phyloP scores from a whole-genome alignment of 129 eudicot genomes.

The Flaveria trinervia region DNA sequence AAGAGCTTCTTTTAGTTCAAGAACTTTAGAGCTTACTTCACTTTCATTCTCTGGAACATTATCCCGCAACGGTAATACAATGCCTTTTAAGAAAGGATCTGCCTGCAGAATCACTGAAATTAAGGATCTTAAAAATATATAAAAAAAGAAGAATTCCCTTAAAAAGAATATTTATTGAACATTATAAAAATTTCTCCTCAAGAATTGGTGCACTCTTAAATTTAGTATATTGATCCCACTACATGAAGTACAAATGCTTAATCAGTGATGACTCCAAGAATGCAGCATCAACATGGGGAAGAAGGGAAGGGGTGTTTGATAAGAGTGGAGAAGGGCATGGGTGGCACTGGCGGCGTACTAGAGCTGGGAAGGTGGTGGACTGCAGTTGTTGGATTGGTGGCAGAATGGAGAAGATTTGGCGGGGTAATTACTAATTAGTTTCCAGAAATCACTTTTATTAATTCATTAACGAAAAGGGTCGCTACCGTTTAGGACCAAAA shows the following conservation, averaged over 20 bases:
- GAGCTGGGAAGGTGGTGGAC: neutral
- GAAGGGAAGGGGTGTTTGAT: too few relatives aligned
- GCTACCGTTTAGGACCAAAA: neutral
- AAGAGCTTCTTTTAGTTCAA: slow-evolving; percentile 57
- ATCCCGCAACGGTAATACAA: slow-evolving; percentile 63
- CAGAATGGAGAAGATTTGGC: neutral
- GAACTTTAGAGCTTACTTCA: slow-evolving; percentile 47
- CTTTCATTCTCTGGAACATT: slow-evolving; percentile 33
- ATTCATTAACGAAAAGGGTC: too few relatives aligned
- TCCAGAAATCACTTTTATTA: too few relatives aligned
- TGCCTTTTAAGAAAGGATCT: slow-evolving; percentile 68
- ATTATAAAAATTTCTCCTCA: too few relatives aligned
- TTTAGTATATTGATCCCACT: too few relatives aligned
- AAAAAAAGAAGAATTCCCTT: neutral
- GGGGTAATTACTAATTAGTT: neutral
- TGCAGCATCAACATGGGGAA: too few relatives aligned
- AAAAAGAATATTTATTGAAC: neutral
- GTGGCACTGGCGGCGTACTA: too few relatives aligned
- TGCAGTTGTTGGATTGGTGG: neutral
- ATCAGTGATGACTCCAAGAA: too few relatives aligned
- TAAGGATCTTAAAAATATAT: slow-evolving; percentile 21
- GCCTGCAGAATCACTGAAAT: slow-evolving; percentile 46
- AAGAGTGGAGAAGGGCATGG: too few relatives aligned
- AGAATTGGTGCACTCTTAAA: too few relatives aligned
- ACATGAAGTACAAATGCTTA: too few relatives aligned